Evolutionary conservation across 2,329 filamentous ascomycete genomes (phyloP).

Genomic region (Emergomyces pasteurianus): DNA sequence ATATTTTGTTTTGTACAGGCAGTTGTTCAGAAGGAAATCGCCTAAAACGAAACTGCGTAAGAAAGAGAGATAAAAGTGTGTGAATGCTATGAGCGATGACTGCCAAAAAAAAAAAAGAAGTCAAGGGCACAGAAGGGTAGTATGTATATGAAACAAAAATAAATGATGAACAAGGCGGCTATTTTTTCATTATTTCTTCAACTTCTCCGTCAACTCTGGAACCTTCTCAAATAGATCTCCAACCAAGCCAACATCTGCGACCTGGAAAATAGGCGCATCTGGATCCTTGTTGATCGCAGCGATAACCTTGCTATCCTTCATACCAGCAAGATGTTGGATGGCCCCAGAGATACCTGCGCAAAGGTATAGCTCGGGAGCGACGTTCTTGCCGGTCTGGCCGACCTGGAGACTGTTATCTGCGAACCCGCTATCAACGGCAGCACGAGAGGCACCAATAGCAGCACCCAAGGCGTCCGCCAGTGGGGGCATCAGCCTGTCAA

Average conservation of each 20-base stretch:
- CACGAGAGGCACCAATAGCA: slow-evolving; percentile 89
- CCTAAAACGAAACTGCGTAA: not conserved
- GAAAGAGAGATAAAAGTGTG: not conserved
- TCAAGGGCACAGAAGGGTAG: not conserved
- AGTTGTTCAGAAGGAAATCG: not conserved
- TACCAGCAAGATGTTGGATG: slow-evolving; percentile 95
- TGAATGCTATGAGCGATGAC: not conserved
- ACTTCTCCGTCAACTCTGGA: slow-evolving; percentile 89
- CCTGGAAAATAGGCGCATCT: slow-evolving; percentile 96
- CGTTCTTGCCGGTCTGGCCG: slow-evolving; percentile 96
- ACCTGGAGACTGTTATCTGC: slow-evolving; percentile 98
- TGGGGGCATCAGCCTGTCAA: slow-evolving; percentile 83
- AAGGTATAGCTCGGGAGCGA: slow-evolving; percentile 89
- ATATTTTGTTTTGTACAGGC: not conserved
- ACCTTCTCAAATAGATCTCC: slow-evolving; percentile 94
- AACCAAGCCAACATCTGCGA: slow-evolving; percentile 90
- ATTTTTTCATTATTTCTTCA: slow-evolving; percentile 44
- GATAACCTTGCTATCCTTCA: slow-evolving; percentile 99
- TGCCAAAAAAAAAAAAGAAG: not conserved
- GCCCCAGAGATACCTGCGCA: slow-evolving; percentile 93
- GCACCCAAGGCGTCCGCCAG: slow-evolving; percentile 86
- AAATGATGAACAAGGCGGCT: not conserved
- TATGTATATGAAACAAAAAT: not conserved
- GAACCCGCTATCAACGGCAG: slow-evolving; percentile 92
- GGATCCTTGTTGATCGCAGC: slow-evolving; percentile 96